A percentile compares a stretch with the other conserved stretches of the same genome.
Conservation (phyloP, 2,329 filamentous ascomycete genomes). For the Fusarium metavorans region DNA sequence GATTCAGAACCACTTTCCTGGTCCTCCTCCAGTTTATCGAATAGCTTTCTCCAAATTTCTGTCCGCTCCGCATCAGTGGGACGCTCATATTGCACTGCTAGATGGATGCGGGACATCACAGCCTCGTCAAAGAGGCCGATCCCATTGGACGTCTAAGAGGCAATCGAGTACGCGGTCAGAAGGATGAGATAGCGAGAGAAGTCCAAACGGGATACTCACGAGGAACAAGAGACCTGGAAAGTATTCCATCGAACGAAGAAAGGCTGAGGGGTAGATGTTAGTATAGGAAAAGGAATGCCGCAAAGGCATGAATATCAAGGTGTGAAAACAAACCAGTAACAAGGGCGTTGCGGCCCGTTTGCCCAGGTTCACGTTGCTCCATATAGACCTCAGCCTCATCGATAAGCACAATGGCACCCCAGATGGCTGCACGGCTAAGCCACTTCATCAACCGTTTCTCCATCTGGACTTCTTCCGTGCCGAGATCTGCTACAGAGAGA, state of each 20-base stretch:
- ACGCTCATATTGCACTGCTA: neutral
- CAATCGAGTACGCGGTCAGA: neutral
- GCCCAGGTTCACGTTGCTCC: neutral
- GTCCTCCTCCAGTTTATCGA: neutral
- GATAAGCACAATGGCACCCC: neutral
- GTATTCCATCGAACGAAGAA: neutral
- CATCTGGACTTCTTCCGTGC: neutral
- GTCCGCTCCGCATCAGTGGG: neutral
- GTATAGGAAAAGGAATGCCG: no score
- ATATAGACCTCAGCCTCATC: neutral
- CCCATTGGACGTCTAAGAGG: neutral
- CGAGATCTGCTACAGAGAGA: neutral
- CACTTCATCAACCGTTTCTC: neutral
- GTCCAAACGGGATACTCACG: neutral
- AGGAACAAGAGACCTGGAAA: neutral
- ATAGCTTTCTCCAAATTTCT: neutral
- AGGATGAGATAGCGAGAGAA: neutral
- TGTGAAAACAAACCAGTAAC: neutral
- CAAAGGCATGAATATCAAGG: no score
- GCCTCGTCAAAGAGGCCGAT: neutral
- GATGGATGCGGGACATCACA: neutral
- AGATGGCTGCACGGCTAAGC: neutral
- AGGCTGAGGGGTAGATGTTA: neutral
- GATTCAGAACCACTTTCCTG: neutral
- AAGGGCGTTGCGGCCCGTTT: neutral